phyloP scores from a whole-genome alignment of 2,329 filamentous ascomycete species.

The Lachnellula subtilissima region DNA sequence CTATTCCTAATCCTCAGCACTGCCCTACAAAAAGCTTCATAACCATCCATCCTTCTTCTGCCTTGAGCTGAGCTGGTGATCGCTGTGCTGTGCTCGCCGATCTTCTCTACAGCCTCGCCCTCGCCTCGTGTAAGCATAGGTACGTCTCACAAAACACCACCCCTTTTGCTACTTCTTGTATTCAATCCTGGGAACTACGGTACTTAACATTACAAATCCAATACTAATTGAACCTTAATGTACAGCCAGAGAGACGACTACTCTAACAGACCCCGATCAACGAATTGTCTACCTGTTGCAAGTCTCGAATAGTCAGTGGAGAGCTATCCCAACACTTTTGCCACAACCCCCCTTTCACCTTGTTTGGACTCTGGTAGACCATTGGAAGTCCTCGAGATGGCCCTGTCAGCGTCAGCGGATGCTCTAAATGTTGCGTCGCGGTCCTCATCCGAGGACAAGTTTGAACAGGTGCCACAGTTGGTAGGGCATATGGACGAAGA shows the following conservation, averaged over 20 bases:
- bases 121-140: too few relatives aligned
- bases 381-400: slow-evolving; percentile 5
- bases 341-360: not conserved
- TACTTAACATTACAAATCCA: too few relatives aligned
- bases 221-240: too few relatives aligned
- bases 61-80: too few relatives aligned
- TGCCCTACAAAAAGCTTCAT: too few relatives aligned
- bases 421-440: not conserved
- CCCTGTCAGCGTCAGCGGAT: slow-evolving; percentile 4
- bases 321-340: not conserved
- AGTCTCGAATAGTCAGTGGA: not conserved
- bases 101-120: too few relatives aligned
- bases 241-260: not conserved
- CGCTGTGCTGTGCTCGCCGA: too few relatives aligned
- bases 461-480: slow-evolving; percentile 16
- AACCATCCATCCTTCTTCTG: too few relatives aligned
- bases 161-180: too few relatives aligned
- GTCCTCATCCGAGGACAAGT: slow-evolving; percentile 17
- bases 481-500: slow-evolving; percentile 20
- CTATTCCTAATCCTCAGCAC: too few relatives aligned
- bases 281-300: not conserved
- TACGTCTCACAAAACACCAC: too few relatives aligned
- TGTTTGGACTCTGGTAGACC: not conserved
- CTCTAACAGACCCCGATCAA: not conserved
- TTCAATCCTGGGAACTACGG: too few relatives aligned